These are phyloP conservation scores for Solanum commersonii DNA, from an alignment of 257 asterid species.

Conservation along the genomic window DNA sequence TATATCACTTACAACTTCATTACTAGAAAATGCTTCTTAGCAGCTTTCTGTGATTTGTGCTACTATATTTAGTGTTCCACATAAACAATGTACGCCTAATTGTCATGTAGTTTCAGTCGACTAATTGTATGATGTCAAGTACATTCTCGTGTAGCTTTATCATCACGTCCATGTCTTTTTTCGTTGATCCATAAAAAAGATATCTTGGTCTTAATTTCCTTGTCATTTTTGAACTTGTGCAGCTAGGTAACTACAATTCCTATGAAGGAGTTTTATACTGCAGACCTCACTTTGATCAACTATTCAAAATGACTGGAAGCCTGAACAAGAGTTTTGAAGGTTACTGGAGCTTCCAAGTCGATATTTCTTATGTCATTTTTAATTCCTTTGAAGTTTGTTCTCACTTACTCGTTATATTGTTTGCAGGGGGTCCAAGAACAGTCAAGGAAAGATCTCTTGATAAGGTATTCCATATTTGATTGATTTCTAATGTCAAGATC, in stretches of 20 bases:
- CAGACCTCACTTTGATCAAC: slow-evolving; percentile 78
- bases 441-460: slow-evolving; percentile 49
- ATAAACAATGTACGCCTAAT: not conserved
- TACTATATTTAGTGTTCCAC: not conserved
- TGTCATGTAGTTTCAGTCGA: not conserved
- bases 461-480: slow-evolving; percentile 16
- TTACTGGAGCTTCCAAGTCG: not conserved
- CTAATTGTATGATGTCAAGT: not conserved
- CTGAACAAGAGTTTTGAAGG: slow-evolving; percentile 81
- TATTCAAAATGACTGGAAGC: slow-evolving; percentile 87
- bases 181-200: not conserved
- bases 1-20: not conserved
- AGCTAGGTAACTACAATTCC: slow-evolving; percentile 65
- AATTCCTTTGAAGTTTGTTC: not conserved
- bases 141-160: not conserved
- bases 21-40: not conserved
- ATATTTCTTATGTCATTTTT: not conserved
- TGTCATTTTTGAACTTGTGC: slow-evolving; percentile 7
- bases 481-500: not conserved
- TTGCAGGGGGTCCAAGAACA: slow-evolving; percentile 49
- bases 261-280: slow-evolving; percentile 80
- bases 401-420: not conserved
- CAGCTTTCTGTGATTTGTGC: not conserved
- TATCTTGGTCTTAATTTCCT: not conserved
- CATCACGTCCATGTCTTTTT: not conserved